These are phyloP conservation scores for Hyphopichia burtonii DNA, from an alignment of 1,139 yeast genomes.

Conservation along the genomic window DNA sequence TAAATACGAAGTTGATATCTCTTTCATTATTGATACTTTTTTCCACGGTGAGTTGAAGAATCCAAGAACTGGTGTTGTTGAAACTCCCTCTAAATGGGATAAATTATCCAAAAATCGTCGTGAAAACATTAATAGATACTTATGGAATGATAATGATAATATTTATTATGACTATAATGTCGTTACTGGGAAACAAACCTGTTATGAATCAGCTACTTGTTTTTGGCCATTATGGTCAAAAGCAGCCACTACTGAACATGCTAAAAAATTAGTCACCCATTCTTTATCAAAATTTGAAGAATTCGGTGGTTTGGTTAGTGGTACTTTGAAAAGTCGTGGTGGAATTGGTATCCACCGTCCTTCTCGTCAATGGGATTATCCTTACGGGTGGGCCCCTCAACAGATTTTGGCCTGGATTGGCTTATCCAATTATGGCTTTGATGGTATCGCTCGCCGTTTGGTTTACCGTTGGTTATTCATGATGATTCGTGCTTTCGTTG, in stretches of 20 bases:
- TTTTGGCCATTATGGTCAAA: constrained; percentile 95
- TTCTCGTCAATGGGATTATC: constrained; percentile 96
- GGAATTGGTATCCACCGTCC: constrained; percentile 68
- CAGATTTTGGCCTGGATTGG: constrained; percentile 96
- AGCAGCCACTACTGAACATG: constrained; percentile 70
- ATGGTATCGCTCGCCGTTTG: constrained; percentile 64
- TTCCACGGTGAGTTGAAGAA: constrained; percentile 50
- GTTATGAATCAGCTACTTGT: constrained; percentile 85
- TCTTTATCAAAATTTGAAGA: constrained; percentile 77
- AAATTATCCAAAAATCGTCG: constrained; percentile 55
- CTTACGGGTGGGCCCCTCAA: constrained; percentile 99
- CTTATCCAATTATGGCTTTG: constrained; percentile 68
- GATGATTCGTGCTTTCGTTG: constrained; percentile 91
- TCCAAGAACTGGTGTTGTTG: constrained; percentile 28
- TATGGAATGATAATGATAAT: constrained; percentile 83
- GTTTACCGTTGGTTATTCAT: constrained; percentile 85
- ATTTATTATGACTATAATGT: constrained; percentile 86
- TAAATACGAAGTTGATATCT: constrained; percentile 89
- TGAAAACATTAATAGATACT: constrained; percentile 57
- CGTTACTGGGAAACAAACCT: constrained; percentile 51
- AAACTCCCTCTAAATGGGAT: constrained; percentile 61
- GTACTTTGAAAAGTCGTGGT: constrained; percentile 78
- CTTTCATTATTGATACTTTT: constrained; percentile 54
- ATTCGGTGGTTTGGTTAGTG: constrained; percentile 86
- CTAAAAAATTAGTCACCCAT: constrained; percentile 54